phyloP scores from a whole-genome alignment of 1,139 yeast genomes.

The Candida sojae region DNA sequence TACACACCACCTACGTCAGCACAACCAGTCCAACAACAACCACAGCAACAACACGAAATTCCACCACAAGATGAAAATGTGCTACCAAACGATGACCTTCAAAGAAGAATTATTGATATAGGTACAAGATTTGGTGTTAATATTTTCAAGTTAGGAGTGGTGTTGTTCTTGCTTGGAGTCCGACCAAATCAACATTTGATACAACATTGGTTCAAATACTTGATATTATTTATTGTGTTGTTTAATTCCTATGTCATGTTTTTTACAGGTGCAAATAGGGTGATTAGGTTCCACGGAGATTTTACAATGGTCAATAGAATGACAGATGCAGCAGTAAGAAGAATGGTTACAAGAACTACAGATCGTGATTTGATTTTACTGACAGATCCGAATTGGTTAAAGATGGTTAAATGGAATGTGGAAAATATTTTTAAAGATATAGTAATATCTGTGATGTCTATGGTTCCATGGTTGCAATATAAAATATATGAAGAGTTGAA shows the following conservation, averaged over 20 bases:
- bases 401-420: slow-evolving; percentile 13
- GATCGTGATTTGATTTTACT: slow-evolving; percentile 25
- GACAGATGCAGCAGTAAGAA: slow-evolving; percentile 17
- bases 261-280: slow-evolving; percentile 13
- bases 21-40: neutral
- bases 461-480: slow-evolving; percentile 22
- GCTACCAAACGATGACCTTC: slow-evolving; percentile 8
- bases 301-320: slow-evolving; percentile 1
- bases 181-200: slow-evolving; percentile 12
- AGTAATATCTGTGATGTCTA: slow-evolving; percentile 20
- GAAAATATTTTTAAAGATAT: slow-evolving; percentile 22
- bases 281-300: slow-evolving; percentile 6
- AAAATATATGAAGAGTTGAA: slow-evolving; percentile 17
- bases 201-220: slow-evolving; percentile 14
- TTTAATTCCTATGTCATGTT: slow-evolving; percentile 12
- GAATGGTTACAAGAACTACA: slow-evolving; percentile 22
- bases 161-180: slow-evolving; percentile 11
- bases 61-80: neutral
- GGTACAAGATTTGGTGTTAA: slow-evolving; percentile 12
- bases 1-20: neutral
- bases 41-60: neutral
- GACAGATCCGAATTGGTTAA: slow-evolving; percentile 12
- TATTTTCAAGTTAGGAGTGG: slow-evolving; percentile 8
- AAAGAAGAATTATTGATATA: slow-evolving; percentile 9
- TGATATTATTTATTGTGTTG: slow-evolving; percentile 6